A percentile compares a stretch with the other conserved stretches of the same genome.
Evolutionary conservation across 345 rosid genomes (phyloP).

Genomic region (Garcia nutans): DNA sequence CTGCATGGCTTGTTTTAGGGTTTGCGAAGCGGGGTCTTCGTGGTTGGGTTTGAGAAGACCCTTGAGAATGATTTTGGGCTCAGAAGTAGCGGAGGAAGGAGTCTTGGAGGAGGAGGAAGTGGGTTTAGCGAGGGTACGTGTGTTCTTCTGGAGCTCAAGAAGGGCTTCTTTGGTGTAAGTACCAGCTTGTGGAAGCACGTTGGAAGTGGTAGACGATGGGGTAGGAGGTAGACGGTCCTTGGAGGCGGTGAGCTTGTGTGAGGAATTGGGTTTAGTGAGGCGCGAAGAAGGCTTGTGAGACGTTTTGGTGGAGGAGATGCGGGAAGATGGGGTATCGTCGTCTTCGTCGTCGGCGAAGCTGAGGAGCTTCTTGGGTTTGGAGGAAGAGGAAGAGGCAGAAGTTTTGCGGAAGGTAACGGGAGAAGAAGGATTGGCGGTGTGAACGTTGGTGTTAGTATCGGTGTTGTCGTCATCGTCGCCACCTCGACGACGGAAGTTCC

Average conservation of each 20-base stretch:
- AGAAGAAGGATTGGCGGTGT: slow-evolving; percentile 6
- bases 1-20: slow-evolving; percentile 3
- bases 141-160: slow-evolving; percentile 85
- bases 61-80: slow-evolving; percentile 56
- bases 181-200: slow-evolving; percentile 84
- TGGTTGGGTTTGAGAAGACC: slow-evolving; percentile 47
- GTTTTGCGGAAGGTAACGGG: slow-evolving; percentile 24
- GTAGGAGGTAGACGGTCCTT: slow-evolving; percentile 51
- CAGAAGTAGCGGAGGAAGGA: not conserved
- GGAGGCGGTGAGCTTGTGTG: slow-evolving; percentile 55
- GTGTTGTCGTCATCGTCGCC: slow-evolving; percentile 43
- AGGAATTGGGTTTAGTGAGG: slow-evolving; percentile 27
- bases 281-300: slow-evolving; percentile 40
- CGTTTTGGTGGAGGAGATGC: slow-evolving; percentile 30
- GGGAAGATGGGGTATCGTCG: slow-evolving; percentile 19
- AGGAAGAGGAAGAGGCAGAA: slow-evolving; percentile 23
- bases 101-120: slow-evolving; percentile 18
- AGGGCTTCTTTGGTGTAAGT: slow-evolving; percentile 84
- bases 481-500: slow-evolving; percentile 79
- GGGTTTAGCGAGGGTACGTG: slow-evolving; percentile 55
- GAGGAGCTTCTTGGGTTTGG: slow-evolving; percentile 73
- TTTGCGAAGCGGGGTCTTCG: slow-evolving; percentile 17
- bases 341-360: slow-evolving; percentile 90
- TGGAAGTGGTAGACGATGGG: slow-evolving; percentile 42
- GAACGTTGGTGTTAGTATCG: slow-evolving; percentile 20